Percentiles rank a stretch among this genome's conserved stretches.
These are phyloP conservation scores for Trichosanthes truncata DNA, from an alignment of 306 rosid species.

Conservation along the genomic window DNA sequence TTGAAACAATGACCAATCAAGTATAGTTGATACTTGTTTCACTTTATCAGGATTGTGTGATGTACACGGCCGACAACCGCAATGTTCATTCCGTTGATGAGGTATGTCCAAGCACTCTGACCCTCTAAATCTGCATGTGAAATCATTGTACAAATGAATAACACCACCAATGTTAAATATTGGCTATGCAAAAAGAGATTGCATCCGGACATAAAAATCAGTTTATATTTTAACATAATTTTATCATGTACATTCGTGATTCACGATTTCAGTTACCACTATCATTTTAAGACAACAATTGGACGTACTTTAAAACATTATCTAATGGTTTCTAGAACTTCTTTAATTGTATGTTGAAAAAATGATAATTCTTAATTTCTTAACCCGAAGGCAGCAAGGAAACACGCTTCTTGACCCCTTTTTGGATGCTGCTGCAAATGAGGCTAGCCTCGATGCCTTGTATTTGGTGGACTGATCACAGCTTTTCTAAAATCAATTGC, in stretches of 20 bases:
- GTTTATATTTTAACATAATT: background rate
- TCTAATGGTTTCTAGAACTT: background rate
- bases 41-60: slow-evolving; percentile 60
- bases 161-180: background rate
- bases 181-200: background rate
- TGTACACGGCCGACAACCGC: slow-evolving; percentile 67
- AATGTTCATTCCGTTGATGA: slow-evolving; percentile 87
- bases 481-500: background rate
- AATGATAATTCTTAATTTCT: background rate
- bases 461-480: background rate
- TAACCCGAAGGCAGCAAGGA: background rate
- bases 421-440: background rate
- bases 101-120: slow-evolving; percentile 37
- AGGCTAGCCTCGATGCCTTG: background rate
- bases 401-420: background rate
- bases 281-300: background rate
- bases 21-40: background rate
- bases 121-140: background rate
- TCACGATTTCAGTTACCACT: background rate
- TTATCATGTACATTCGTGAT: background rate
- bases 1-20: background rate
- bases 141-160: background rate
- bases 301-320: background rate
- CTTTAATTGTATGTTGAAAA: background rate
- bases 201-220: background rate